Evolutionary conservation across 345 rosid species (phyloP), one percentile per base, ranked within the genome.

Genomic region (Aquilaria malaccensis): DNA sequence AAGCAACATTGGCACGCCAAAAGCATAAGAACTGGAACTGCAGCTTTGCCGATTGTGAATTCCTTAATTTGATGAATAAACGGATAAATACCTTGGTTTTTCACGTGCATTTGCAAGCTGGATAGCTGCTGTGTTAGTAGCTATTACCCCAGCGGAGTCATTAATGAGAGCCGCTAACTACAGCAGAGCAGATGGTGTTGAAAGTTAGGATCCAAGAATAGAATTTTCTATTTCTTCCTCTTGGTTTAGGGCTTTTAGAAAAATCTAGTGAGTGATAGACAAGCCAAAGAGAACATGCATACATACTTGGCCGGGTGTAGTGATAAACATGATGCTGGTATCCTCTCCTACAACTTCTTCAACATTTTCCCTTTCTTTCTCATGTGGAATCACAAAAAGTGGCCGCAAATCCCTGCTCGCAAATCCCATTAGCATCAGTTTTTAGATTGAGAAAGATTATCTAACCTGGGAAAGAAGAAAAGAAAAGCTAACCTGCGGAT

Each of bases 71-170:
- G 13, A 10, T 15, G 14, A 12, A n/a, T 13, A 45, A 33, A 12
- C 33, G 22, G 33, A 9, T 13, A 60, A 2, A 60, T 66, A 89
- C 94, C 94, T 79, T 0, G 96, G 98, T 74, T 80, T 93, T 51
- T 64, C 80, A 3, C 97, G 82, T 0, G 92, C 94, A 66, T 70
- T 81, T 57, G 97, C 97, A n/a, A 89, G 88, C 70, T 87, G 97
- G 72, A 89, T 75, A 22, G 98, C 97, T 61, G 87, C 90, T 61
- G 97, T 93, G 54, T 93, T 93, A 54, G 98, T 85, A 7, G 98
- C 85, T 31, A 93, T 81, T 46, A 93, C 86, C 46, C 98, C 97
- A 55, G 92, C 86, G 6, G 97, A 85, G 71, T 93, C 94, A 67
- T 93, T 87, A 65, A 89, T 80, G 29, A 93, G 81, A 55, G 94